phyloP scores from a whole-genome alignment of 2,329 filamentous ascomycete genomes.

The Davidsoniella neocaledoniae region DNA sequence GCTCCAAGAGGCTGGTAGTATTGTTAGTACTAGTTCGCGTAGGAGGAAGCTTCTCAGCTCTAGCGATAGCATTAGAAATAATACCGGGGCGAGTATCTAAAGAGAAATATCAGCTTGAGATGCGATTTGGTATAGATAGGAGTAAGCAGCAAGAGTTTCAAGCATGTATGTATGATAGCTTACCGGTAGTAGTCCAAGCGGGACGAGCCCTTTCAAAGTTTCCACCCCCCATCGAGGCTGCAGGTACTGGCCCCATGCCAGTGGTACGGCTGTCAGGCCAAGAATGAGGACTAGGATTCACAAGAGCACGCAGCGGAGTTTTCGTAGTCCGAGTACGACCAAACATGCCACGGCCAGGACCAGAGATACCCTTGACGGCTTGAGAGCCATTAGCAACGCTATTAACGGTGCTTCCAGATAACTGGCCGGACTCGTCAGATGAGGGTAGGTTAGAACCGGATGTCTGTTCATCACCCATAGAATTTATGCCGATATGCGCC shows the following conservation, averaged over 20 bases:
- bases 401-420: not conserved
- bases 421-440: not conserved
- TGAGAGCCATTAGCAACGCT: not conserved
- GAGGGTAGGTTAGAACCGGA: too few species aligned
- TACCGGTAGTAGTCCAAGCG: not conserved
- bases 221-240: conserved; percentile 16
- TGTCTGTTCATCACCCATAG: too few species aligned
- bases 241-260: conserved; percentile 10
- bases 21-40: conserved; percentile 35
- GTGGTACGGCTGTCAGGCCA: conserved; percentile 9
- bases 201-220: conserved; percentile 24
- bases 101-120: too few species aligned
- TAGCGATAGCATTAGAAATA: conserved; percentile 83
- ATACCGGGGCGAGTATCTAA: conserved; percentile 41
- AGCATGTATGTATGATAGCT: not conserved
- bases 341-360: conserved; percentile 68
- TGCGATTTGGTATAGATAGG: not conserved
- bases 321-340: conserved; percentile 48
- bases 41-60: conserved; percentile 54
- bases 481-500: too few species aligned
- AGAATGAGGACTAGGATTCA: not conserved
- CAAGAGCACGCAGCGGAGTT: conserved; percentile 41
- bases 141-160: not conserved
- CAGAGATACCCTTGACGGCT: conserved; percentile 51
- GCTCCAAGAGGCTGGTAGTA: conserved; percentile 62